Evolutionary conservation across 148 eudicot species (phyloP).

Genomic region (Salicornia ramosissima): DNA sequence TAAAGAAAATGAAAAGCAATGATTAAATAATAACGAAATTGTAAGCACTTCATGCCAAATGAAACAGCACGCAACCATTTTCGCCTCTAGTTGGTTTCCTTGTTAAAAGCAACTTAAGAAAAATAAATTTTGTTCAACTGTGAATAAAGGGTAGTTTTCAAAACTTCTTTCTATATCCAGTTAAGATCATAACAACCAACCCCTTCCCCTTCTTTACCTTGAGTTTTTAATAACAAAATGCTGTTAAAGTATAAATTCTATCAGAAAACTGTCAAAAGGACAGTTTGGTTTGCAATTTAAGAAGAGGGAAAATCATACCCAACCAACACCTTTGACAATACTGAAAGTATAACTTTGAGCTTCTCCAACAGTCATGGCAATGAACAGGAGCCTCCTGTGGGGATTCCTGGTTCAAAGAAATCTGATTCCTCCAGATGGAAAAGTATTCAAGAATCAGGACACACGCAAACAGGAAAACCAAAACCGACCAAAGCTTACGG

Average conservation of each 20-base stretch:
- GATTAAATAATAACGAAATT: no score
- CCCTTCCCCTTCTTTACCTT: neutral
- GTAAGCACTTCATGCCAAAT: no score
- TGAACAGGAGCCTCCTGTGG: constrained; percentile 33
- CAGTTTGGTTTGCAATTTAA: neutral
- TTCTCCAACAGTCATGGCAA: constrained; percentile 91
- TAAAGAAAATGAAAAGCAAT: no score
- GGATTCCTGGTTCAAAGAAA: constrained; percentile 32
- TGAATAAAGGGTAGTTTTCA: no score
- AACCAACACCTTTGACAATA: constrained; percentile 85
- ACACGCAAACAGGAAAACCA: constrained; percentile 72
- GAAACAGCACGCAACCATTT: no score
- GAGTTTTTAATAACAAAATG: neutral
- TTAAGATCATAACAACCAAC: neutral
- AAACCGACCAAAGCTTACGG: constrained; percentile 68
- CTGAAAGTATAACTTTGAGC: constrained; percentile 52
- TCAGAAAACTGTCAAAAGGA: neutral
- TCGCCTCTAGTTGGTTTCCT: no score
- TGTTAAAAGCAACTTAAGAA: no score
- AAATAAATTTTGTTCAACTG: no score
- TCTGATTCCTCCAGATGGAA: constrained; percentile 65
- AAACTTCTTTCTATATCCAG: no score
- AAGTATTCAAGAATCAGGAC: constrained; percentile 77
- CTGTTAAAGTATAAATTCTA: neutral
- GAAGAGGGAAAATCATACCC: constrained; percentile 46